Conservation (phyloP, 2,329 filamentous ascomycete species). For the Aspergillus ruber region DNA sequence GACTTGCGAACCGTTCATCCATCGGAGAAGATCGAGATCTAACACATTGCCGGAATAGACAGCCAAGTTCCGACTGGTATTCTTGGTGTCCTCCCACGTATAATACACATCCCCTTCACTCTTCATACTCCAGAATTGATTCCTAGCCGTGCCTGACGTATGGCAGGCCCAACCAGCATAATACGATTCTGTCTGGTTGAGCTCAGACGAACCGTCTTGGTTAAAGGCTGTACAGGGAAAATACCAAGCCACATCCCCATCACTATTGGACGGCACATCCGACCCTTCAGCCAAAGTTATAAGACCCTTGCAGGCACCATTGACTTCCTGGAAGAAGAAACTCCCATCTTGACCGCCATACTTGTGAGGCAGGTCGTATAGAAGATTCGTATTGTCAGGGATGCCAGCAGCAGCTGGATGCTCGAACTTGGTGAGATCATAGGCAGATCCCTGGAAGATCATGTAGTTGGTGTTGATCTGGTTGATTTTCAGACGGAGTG, state of each 20-base stretch:
- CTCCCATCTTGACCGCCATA: conserved; percentile 88
- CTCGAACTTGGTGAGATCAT: conserved; percentile 68
- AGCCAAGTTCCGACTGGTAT: conserved; percentile 79
- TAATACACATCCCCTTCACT: conserved; percentile 85
- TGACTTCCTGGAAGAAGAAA: conserved; percentile 97
- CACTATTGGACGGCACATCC: conserved; percentile 68
- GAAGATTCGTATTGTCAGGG: conserved; percentile 65
- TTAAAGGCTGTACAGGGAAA: conserved; percentile 90
- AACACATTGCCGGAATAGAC: conserved; percentile 93
- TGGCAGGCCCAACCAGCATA: conserved; percentile 88
- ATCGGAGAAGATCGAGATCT: conserved; percentile 78
- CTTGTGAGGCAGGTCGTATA: conserved; percentile 77
- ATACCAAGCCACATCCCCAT: conserved; percentile 84
- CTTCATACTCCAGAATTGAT: conserved; percentile 67
- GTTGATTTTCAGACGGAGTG: conserved; percentile 71
- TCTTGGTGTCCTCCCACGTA: conserved; percentile 90
- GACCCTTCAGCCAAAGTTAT: conserved; percentile 68
- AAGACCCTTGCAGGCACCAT: conserved; percentile 87
- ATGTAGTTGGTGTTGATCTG: conserved; percentile 76
- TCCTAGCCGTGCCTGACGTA: conserved; percentile 62
- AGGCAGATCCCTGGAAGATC: conserved; percentile 93
- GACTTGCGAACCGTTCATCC: conserved; percentile 83
- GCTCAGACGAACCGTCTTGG: conserved; percentile 77
- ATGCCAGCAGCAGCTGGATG: conserved; percentile 80
- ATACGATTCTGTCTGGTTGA: conserved; percentile 66